Evolutionary conservation across 2,329 filamentous ascomycete species (phyloP).

Genomic region (Curvularia sp.): DNA sequence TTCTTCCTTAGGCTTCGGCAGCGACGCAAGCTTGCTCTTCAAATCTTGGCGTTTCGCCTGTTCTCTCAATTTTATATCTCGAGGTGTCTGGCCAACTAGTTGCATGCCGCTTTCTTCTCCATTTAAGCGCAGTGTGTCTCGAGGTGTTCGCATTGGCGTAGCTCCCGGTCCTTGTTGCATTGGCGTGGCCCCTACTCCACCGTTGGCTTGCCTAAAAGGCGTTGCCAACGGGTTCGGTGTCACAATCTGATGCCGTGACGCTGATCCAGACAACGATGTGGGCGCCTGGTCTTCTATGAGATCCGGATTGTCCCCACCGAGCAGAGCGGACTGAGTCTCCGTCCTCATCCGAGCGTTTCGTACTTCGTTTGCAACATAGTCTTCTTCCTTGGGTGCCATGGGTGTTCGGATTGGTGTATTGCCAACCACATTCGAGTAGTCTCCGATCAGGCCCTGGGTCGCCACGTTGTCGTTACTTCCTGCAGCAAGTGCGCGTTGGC

Average conservation of each 20-base stretch:
- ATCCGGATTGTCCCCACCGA: conserved; percentile 93
- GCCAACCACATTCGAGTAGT: conserved; percentile 82
- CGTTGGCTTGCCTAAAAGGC: conserved; percentile 70
- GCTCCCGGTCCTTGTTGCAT: conserved; percentile 69
- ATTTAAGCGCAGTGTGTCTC: conserved; percentile 88
- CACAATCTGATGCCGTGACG: conserved; percentile 79
- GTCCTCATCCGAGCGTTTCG: conserved; percentile 90
- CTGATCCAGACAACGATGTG: conserved; percentile 86
- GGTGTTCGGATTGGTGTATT: conserved; percentile 91
- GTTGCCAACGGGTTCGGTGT: conserved; percentile 97
- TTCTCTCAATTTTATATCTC: conserved; percentile 75
- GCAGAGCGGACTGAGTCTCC: conserved; percentile 88
- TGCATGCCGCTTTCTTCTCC: conserved; percentile 68
- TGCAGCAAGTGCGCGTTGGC: conserved; percentile 82
- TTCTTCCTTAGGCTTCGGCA: conserved; percentile 90
- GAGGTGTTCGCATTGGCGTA: conserved; percentile 85
- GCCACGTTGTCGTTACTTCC: conserved; percentile 81
- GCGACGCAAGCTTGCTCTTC: conserved; percentile 73
- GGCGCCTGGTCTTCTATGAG: conserved; percentile 81
- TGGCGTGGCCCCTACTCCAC: conserved; percentile 71
- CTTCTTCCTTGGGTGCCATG: conserved; percentile 87
- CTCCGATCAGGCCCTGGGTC: conserved; percentile 83
- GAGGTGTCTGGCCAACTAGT: conserved; percentile 75
- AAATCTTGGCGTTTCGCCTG: conserved; percentile 72
- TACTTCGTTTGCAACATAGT: conserved; percentile 95